Evolutionary conservation across 495 filamentous ascomycete species (phyloP).

Genomic region (Penicillium salamii): DNA sequence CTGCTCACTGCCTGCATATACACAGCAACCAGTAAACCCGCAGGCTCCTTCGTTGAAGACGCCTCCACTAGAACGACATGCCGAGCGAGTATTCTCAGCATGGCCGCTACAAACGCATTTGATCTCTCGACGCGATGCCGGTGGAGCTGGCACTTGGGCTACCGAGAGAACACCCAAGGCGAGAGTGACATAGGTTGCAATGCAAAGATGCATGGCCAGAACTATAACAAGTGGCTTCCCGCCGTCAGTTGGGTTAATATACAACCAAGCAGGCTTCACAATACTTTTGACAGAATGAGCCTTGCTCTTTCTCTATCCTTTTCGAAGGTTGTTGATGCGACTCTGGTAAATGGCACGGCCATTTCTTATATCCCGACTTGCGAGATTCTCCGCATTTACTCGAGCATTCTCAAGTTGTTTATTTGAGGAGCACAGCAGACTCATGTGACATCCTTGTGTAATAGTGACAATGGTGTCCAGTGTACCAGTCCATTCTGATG

Average conservation of each 20-base stretch:
- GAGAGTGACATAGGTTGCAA: neutral
- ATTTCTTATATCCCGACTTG: neutral
- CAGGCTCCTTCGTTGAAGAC: conserved; percentile 9
- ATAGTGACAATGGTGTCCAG: neutral
- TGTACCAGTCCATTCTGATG: neutral
- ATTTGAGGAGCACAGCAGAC: neutral
- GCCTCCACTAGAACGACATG: conserved; percentile 1
- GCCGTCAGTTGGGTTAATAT: too few species aligned
- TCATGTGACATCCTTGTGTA: neutral
- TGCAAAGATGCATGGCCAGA: neutral
- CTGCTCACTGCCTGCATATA: conserved; percentile 12
- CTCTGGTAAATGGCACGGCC: too few species aligned
- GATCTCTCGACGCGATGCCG: neutral
- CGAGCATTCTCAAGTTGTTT: too few species aligned
- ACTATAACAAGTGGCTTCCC: neutral
- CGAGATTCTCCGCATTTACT: neutral
- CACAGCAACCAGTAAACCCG: conserved; percentile 20
- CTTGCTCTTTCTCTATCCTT: too few species aligned
- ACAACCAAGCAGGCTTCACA: too few species aligned
- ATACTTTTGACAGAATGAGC: too few species aligned
- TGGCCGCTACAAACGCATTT: conserved; percentile 4
- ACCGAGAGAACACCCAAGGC: neutral
- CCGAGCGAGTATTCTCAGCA: neutral
- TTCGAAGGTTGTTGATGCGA: too few species aligned
- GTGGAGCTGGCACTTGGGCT: neutral